Percentiles rank a stretch among this genome's conserved stretches.
Evolutionary conservation across 768 basidiomycete genomes (phyloP).

Genomic region (Tricholoma terreum): DNA sequence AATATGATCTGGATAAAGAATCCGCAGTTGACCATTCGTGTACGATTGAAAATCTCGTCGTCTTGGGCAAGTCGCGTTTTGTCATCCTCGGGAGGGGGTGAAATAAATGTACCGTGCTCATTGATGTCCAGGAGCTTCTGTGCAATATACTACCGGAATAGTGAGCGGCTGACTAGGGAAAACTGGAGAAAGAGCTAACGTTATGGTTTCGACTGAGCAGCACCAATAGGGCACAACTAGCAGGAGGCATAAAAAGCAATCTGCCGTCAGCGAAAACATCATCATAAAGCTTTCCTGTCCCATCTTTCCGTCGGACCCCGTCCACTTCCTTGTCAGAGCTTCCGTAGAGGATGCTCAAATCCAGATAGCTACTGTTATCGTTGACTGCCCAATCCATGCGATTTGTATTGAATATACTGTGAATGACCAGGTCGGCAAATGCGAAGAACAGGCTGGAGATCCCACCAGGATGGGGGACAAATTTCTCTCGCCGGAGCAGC

Average conservation of each 20-base stretch:
- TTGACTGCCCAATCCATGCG: slow-evolving; percentile 51
- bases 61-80: slow-evolving; percentile 47
- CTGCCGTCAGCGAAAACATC: slow-evolving; percentile 71
- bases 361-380: slow-evolving; percentile 68
- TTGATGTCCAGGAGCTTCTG: slow-evolving; percentile 67
- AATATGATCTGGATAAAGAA: slow-evolving; percentile 71
- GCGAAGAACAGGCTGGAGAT: slow-evolving; percentile 75
- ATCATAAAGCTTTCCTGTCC: slow-evolving; percentile 61
- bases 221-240: slow-evolving; percentile 63
- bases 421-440: slow-evolving; percentile 75
- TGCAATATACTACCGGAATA: slow-evolving; percentile 58
- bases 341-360: slow-evolving; percentile 74
- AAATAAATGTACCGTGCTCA: slow-evolving; percentile 49
- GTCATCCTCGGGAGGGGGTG: slow-evolving; percentile 20
- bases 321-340: slow-evolving; percentile 45
- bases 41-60: slow-evolving; percentile 73
- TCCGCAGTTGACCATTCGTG: slow-evolving; percentile 70
- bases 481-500: slow-evolving; percentile 52
- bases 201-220: slow-evolving; percentile 75
- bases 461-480: slow-evolving; percentile 59
- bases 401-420: slow-evolving; percentile 65
- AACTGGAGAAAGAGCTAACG: slow-evolving; percentile 33
- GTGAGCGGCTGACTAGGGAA: slow-evolving; percentile 4
- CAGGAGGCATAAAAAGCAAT: slow-evolving; percentile 69
- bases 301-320: slow-evolving; percentile 57